A percentile compares a stretch with the other conserved stretches of the same genome.
phyloP scores from a whole-genome alignment of 495 filamentous ascomycete species.

The Aspergillus conjunctus region DNA sequence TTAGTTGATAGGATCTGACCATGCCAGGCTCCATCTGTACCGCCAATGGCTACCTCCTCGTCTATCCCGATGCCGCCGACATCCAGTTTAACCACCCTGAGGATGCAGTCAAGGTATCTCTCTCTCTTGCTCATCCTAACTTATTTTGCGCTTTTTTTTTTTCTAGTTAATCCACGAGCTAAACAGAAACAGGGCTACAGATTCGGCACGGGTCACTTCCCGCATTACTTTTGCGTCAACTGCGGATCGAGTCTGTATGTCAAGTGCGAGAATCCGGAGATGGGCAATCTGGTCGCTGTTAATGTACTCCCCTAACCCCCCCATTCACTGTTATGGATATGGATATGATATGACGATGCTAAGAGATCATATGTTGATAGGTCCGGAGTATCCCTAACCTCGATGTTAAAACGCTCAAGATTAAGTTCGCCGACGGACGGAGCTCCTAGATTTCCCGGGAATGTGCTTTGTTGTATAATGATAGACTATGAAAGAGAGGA shows the following conservation, averaged over 20 bases:
- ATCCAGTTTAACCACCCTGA: slow-evolving; percentile 30
- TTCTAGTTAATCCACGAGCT: too few relatives aligned
- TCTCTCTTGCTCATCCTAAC: not conserved
- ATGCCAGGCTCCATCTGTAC: slow-evolving; percentile 40
- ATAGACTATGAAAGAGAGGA: not conserved
- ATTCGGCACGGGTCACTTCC: slow-evolving; percentile 37
- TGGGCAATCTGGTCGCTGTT: slow-evolving; percentile 34
- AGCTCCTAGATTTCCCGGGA: slow-evolving; percentile 6
- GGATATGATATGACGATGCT: not conserved
- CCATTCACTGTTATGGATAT: not conserved
- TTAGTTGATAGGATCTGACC: too few relatives aligned
- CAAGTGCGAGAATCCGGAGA: slow-evolving; percentile 28
- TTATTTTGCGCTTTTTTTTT: not conserved
- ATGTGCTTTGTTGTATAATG: not conserved
- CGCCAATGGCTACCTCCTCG: slow-evolving; percentile 43
- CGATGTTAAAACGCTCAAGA: slow-evolving; percentile 32
- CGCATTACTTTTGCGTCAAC: slow-evolving; percentile 44
- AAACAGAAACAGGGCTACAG: slow-evolving; percentile 36
- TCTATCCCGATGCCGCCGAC: slow-evolving; percentile 37
- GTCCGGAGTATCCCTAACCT: slow-evolving; percentile 36
- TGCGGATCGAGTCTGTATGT: slow-evolving; percentile 45
- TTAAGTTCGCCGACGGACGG: slow-evolving; percentile 33
- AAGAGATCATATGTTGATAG: slow-evolving; percentile 25
- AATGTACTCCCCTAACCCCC: slow-evolving; percentile 33
- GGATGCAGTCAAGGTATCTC: slow-evolving; percentile 22